A percentile compares a stretch with the other conserved stretches of the same genome.
Evolutionary conservation across 495 filamentous ascomycete species (phyloP).

Genomic region (Neurospora africana): DNA sequence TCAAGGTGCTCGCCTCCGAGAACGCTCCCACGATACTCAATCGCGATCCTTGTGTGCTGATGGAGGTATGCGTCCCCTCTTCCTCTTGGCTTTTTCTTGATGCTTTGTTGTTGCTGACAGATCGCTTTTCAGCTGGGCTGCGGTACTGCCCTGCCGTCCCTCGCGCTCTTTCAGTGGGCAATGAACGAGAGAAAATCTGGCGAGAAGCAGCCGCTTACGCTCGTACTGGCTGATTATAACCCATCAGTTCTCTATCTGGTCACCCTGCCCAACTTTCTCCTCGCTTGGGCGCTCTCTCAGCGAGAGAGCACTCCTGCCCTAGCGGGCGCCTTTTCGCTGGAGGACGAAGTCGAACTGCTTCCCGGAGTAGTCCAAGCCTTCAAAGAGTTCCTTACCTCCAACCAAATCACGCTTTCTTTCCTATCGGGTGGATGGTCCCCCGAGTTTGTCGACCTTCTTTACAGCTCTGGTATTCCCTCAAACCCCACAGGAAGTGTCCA

Average conservation of each 20-base stretch:
- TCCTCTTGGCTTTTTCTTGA: neutral
- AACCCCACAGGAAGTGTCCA: slow-evolving; percentile 9
- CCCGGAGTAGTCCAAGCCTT: slow-evolving; percentile 53
- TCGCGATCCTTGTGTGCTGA: slow-evolving; percentile 39
- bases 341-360: slow-evolving; percentile 68
- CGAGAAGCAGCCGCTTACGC: slow-evolving; percentile 34
- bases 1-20: slow-evolving; percentile 48
- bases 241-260: slow-evolving; percentile 72
- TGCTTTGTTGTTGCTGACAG: slow-evolving; percentile 10
- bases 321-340: slow-evolving; percentile 32
- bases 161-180: slow-evolving; percentile 64
- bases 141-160: slow-evolving; percentile 76
- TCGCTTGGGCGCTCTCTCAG: slow-evolving; percentile 60
- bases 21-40: slow-evolving; percentile 49
- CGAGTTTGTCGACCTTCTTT: slow-evolving; percentile 52
- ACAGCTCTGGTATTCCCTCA: slow-evolving; percentile 12
- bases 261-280: slow-evolving; percentile 77
- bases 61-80: slow-evolving; percentile 53
- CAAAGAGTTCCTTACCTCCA: slow-evolving; percentile 40
- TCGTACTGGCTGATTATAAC: slow-evolving; percentile 87
- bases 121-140: slow-evolving; percentile 59
- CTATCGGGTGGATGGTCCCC: slow-evolving; percentile 77
- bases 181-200: slow-evolving; percentile 28
- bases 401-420: slow-evolving; percentile 55
- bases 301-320: slow-evolving; percentile 19